phyloP scores from a whole-genome alignment of 768 basidiomycete species.

The Podaxis pistillaris region DNA sequence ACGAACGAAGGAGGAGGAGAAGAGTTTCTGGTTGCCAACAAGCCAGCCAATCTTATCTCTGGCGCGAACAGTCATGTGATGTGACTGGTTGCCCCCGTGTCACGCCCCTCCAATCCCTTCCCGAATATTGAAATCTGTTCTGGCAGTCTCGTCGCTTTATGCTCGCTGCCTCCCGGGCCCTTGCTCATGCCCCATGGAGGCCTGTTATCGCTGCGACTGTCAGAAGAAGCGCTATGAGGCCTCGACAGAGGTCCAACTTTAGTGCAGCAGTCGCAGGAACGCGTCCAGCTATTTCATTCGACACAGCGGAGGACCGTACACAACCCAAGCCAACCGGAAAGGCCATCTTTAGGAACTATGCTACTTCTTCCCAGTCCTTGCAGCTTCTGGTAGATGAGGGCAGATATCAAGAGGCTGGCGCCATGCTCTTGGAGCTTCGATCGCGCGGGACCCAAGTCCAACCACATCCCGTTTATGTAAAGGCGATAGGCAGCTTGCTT shows the following conservation, averaged over 20 bases:
- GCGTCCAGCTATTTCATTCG: neutral
- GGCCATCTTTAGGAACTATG: conserved; percentile 2
- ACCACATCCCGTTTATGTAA: conserved; percentile 32
- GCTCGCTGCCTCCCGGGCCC: conserved; percentile 34
- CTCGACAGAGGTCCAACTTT: neutral
- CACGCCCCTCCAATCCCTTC: neutral
- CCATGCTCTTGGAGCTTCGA: conserved; percentile 37
- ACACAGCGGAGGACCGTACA: neutral
- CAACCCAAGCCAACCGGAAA: neutral
- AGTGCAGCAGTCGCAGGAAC: neutral
- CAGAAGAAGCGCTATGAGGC: neutral
- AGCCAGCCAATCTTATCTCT: conserved; percentile 18
- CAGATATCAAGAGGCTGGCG: conserved; percentile 28
- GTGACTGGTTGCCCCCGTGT: conserved; percentile 10
- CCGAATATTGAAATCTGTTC: neutral
- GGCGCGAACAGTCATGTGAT: conserved; percentile 5
- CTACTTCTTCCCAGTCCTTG: conserved; percentile 8
- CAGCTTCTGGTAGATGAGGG: conserved; percentile 25
- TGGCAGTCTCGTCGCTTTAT: conserved; percentile 21
- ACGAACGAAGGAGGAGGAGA: conserved; percentile 20
- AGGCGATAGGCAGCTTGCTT: conserved; percentile 34
- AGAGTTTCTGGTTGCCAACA: conserved; percentile 15
- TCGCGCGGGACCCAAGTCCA: conserved; percentile 36
- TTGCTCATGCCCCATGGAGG: conserved; percentile 27
- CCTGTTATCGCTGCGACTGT: neutral